Evolutionary conservation across 805 yeast species (phyloP), one percentile per base, ranked within the genome.

Genomic region (Starmerella bacillaris): DNA sequence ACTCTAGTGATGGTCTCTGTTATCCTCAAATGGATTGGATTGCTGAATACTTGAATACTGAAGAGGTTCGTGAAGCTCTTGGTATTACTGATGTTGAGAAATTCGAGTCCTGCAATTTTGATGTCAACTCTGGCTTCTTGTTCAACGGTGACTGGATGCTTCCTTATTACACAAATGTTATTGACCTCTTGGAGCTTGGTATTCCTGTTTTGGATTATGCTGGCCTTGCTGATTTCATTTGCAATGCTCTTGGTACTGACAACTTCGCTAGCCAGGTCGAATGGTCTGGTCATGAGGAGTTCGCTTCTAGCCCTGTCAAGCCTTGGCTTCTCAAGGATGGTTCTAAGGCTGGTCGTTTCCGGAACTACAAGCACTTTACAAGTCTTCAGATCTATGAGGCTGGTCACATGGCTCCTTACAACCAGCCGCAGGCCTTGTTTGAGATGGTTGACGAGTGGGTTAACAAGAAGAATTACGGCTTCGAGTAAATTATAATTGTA

Each of bases 381-480:
- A 82, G 76, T 58, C 64, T 82, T 51, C 70, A 92, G 55, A 65
- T 82, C 32, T 79, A 60, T 48, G 83, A 74, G 48, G 94, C 89
- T 31, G 94, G 94, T 24, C 94, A 83, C 58, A 82, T 83, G 94
- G 93, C 80, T 44, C 92, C 94, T 16, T 74, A 63, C 50, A 86
- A 84, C 59, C 92, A 78, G 62, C 93, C 94, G n/a, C 72, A 69
- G 51, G 66, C 67, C 49, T 61, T 93, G 3, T 64, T 78, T 44
- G 89, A 74, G 44, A 75, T 84, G 84, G 70, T 86, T 42, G 78
- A 83, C 63, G 67, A 77, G 55, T 86, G 95, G 95, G 59, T 80
- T 33, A 45, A 58, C 29, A 36, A 31, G 30, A 92, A 89, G 27
- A 75, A 78, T 52, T 71, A 42, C 36, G 47, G 43, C 15, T 40